Conservation (phyloP, 345 rosid genomes). For the Citrus trifoliata region DNA sequence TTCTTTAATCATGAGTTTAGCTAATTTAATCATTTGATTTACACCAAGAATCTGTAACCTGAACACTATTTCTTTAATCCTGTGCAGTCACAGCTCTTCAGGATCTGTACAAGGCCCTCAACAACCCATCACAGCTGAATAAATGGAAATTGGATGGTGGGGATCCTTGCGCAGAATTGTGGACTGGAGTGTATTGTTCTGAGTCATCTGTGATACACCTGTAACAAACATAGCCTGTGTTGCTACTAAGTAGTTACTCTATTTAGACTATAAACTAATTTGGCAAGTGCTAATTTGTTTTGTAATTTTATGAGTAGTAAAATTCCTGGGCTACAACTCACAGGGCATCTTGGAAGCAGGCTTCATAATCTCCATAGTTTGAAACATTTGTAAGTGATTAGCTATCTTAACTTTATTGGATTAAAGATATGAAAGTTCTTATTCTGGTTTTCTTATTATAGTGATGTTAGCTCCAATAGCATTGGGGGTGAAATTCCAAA, state of each 20-base stretch:
- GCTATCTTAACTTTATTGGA: neutral
- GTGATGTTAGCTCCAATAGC: slow-evolving; percentile 78
- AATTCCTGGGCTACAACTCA: slow-evolving; percentile 56
- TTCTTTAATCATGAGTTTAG: neutral
- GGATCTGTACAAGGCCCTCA: slow-evolving; percentile 57
- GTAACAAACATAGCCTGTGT: slow-evolving; percentile 30
- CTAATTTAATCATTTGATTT: neutral
- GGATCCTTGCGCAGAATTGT: slow-evolving; percentile 77
- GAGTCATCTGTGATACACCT: slow-evolving; percentile 64
- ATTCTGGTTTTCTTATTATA: slow-evolving; percentile 24
- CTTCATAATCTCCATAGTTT: slow-evolving; percentile 62
- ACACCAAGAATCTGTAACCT: neutral
- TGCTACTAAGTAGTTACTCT: no score
- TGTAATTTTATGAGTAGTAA: slow-evolving; percentile 36
- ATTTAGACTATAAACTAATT: neutral
- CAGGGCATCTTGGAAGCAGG: slow-evolving; percentile 63
- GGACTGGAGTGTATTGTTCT: slow-evolving; percentile 85
- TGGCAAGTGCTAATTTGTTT: neutral
- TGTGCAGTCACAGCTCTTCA: slow-evolving; percentile 61
- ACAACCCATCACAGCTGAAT: slow-evolving; percentile 54
- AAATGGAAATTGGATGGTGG: slow-evolving; percentile 72
- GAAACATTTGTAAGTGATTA: slow-evolving; percentile 63
- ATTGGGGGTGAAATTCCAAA: slow-evolving; percentile 72
- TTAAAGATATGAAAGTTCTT: neutral
- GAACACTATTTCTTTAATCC: slow-evolving; percentile 1